Conservation (phyloP, 495 filamentous ascomycete genomes). For the Evernia prunastri region DNA sequence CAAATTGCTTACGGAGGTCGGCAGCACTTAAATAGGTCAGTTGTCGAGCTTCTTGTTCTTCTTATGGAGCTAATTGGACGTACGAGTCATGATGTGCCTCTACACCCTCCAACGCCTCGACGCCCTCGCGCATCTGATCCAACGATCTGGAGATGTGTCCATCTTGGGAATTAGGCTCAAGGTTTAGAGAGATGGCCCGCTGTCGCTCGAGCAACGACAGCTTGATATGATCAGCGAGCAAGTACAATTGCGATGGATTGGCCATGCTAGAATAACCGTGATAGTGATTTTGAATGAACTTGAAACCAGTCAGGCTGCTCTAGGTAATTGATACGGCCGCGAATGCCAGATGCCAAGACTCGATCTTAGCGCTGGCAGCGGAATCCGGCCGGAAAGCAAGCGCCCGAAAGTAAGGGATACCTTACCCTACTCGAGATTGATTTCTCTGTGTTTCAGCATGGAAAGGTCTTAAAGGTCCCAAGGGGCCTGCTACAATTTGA, state of each 20-base stretch:
- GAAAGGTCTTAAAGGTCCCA: not conserved
- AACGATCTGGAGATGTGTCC: conserved; percentile 84
- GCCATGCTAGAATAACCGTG: conserved; percentile 41
- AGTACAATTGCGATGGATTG: conserved; percentile 49
- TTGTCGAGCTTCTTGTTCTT: not conserved
- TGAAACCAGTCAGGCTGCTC: not conserved
- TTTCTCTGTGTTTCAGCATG: not conserved
- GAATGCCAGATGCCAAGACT: not conserved
- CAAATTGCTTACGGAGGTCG: conserved; percentile 48
- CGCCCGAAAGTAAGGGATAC: not conserved
- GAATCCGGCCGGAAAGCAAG: not conserved
- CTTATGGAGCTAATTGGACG: not conserved
- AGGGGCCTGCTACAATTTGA: not conserved
- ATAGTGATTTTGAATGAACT: not conserved
- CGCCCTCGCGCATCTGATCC: conserved; percentile 75
- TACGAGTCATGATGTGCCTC: conserved; percentile 52
- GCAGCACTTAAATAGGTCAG: not conserved
- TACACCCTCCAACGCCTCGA: conserved; percentile 64
- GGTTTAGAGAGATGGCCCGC: conserved; percentile 78
- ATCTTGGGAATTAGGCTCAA: conserved; percentile 79
- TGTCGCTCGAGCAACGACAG: conserved; percentile 69
- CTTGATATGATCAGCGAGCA: conserved; percentile 51
- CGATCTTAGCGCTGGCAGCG: not conserved
- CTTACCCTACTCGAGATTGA: not conserved
- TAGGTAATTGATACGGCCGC: too few species aligned